These are phyloP conservation scores for Theobroma grandiflorum DNA, from an alignment of 441 rosid genomes.

Conservation along the genomic window DNA sequence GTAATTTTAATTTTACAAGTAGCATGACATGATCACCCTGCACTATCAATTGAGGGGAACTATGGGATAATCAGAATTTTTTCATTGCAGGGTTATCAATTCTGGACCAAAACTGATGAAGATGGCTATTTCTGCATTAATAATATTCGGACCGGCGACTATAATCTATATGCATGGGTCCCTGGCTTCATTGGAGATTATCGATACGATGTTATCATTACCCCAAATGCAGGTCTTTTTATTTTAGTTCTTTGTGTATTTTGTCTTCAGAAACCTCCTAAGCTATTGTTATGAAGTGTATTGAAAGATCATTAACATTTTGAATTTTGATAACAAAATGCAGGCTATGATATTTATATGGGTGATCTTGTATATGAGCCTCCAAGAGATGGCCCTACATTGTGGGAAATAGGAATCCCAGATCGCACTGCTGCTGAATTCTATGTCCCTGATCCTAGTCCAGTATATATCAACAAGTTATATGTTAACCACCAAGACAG, in stretches of 20 bases:
- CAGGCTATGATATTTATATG: slow-evolving; percentile 54
- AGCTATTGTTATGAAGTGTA: neutral
- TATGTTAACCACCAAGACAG: slow-evolving; percentile 67
- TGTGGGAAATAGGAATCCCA: slow-evolving; percentile 84
- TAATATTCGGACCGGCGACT: slow-evolving; percentile 56
- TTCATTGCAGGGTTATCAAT: slow-evolving; percentile 65
- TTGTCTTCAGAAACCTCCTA: slow-evolving; percentile 5
- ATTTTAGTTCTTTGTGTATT: neutral
- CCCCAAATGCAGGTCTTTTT: slow-evolving; percentile 49
- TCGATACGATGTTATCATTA: slow-evolving; percentile 37
- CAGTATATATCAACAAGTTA: slow-evolving; percentile 50
- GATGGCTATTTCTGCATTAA: slow-evolving; percentile 59
- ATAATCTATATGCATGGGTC: slow-evolving; percentile 67
- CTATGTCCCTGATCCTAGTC: slow-evolving; percentile 69
- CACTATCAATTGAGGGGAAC: neutral
- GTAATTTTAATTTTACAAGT: slow-evolving; percentile 29
- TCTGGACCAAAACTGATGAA: slow-evolving; percentile 62
- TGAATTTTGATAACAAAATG: neutral
- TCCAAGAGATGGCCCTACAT: slow-evolving; percentile 76
- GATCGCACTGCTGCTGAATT: slow-evolving; percentile 71
- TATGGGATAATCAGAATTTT: neutral
- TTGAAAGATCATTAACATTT: no score
- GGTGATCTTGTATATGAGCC: slow-evolving; percentile 73
- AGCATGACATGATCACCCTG: neutral
- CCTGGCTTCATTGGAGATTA: slow-evolving; percentile 80